phyloP scores from a whole-genome alignment of 2,329 filamentous ascomycete species.

The Daldinia eschscholtzii region DNA sequence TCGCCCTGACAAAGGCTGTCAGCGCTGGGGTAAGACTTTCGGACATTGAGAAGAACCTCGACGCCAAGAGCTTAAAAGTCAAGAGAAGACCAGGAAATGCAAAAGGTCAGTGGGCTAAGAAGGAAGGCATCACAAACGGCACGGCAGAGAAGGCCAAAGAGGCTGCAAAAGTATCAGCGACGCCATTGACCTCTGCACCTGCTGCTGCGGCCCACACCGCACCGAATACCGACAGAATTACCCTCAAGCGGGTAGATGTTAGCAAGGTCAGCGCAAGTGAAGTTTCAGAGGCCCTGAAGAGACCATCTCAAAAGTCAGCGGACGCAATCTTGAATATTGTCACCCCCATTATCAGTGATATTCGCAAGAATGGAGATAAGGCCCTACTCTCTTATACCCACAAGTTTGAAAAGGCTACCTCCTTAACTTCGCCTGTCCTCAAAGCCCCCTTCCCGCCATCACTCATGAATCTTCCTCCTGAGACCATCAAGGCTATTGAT shows the following conservation, averaged over 20 bases:
- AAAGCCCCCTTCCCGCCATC: slow-evolving; percentile 87
- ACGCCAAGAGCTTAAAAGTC: slow-evolving; percentile 95
- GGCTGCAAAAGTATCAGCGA: slow-evolving; percentile 53
- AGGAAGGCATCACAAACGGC: slow-evolving; percentile 73
- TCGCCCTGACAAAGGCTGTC: slow-evolving; percentile 90
- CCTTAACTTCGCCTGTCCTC: slow-evolving; percentile 87
- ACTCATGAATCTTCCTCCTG: slow-evolving; percentile 85
- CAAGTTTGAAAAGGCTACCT: slow-evolving; percentile 97
- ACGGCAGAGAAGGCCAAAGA: slow-evolving; percentile 53
- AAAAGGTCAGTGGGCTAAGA: slow-evolving; percentile 91
- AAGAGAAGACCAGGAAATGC: slow-evolving; percentile 94
- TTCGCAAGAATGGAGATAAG: slow-evolving; percentile 85
- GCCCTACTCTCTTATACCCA: slow-evolving; percentile 93
- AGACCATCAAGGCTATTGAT: slow-evolving; percentile 94
- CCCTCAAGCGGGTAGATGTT: slow-evolving; percentile 84
- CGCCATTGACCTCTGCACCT: slow-evolving; percentile 53
- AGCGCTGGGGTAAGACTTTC: slow-evolving; percentile 85
- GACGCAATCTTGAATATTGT: slow-evolving; percentile 93
- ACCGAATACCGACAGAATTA: slow-evolving; percentile 68
- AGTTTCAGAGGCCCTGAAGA: slow-evolving; percentile 81
- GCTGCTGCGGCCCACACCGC: slow-evolving; percentile 58
- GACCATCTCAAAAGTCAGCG: slow-evolving; percentile 94
- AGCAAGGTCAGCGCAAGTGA: slow-evolving; percentile 72
- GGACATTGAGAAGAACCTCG: slow-evolving; percentile 91
- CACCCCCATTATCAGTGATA: slow-evolving; percentile 89